These are phyloP conservation scores for Simplicillium aogashimaense DNA, from an alignment of 2,329 filamentous ascomycete species.

Conservation along the genomic window DNA sequence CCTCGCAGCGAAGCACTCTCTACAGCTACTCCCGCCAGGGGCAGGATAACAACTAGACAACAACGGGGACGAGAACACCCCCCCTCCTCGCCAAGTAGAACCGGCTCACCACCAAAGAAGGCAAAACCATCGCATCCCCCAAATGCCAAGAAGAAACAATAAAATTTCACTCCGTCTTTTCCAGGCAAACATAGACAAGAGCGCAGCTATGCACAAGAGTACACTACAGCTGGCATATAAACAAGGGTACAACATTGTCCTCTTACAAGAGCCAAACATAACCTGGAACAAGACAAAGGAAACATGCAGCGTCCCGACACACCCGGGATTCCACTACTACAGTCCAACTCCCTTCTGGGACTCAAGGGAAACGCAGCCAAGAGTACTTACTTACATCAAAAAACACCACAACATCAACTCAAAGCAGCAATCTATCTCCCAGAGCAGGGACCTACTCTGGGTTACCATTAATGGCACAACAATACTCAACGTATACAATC, in stretches of 20 bases:
- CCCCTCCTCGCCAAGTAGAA: background rate
- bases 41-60: background rate
- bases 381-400: background rate
- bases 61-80: background rate
- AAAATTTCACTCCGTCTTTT: background rate
- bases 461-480: background rate
- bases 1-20: no score
- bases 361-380: background rate
- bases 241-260: constrained; percentile 1
- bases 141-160: background rate
- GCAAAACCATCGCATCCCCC: background rate
- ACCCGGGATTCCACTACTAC: background rate
- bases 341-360: background rate
- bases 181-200: constrained; percentile 1
- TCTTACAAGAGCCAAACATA: constrained; percentile 1
- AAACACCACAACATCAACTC: constrained; percentile 7
- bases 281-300: constrained; percentile 1
- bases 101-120: background rate
- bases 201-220: background rate
- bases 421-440: constrained; percentile 5
- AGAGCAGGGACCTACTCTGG: constrained; percentile 2
- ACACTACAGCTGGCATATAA: constrained; percentile 1
- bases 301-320: background rate
- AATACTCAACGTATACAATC: constrained; percentile 1
- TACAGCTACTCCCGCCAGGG: no score